phyloP scores from a whole-genome alignment of 164 flowering plant genomes.

The Buxus sempervirens region DNA sequence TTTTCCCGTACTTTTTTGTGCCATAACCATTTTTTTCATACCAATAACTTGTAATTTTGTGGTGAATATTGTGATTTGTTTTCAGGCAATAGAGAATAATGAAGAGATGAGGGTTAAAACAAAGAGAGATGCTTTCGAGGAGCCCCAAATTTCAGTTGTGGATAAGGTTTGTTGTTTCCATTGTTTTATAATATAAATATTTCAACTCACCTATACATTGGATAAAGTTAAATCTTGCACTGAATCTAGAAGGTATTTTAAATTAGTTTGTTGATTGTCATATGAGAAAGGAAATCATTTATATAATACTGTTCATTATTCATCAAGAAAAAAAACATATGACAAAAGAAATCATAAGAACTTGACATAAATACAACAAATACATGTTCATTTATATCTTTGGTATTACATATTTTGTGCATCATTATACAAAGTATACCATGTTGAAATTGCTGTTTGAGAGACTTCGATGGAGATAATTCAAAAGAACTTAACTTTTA shows the following conservation, averaged over 20 bases:
- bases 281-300: too few relatives aligned
- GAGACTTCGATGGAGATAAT: too few relatives aligned
- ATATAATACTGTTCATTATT: too few relatives aligned
- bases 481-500: too few relatives aligned
- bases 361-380: too few relatives aligned
- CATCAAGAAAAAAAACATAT: too few relatives aligned
- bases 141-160: constrained; percentile 32
- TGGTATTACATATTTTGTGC: too few relatives aligned
- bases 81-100: constrained; percentile 68
- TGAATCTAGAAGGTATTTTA: background rate
- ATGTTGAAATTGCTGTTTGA: too few relatives aligned
- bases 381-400: too few relatives aligned
- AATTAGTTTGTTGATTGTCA: background rate
- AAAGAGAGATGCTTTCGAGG: constrained; percentile 49
- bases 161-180: constrained; percentile 54
- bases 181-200: background rate
- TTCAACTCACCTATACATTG: background rate
- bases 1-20: background rate
- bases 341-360: too few relatives aligned
- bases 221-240: background rate
- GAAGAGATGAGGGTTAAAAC: constrained; percentile 61
- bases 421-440: too few relatives aligned
- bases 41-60: background rate
- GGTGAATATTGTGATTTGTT: constrained; percentile 3
- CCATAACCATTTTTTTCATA: background rate